Percentiles rank a stretch among this genome's conserved stretches.
Conservation (phyloP, 805 yeast species). For the Kodamaea neixiangensis region DNA sequence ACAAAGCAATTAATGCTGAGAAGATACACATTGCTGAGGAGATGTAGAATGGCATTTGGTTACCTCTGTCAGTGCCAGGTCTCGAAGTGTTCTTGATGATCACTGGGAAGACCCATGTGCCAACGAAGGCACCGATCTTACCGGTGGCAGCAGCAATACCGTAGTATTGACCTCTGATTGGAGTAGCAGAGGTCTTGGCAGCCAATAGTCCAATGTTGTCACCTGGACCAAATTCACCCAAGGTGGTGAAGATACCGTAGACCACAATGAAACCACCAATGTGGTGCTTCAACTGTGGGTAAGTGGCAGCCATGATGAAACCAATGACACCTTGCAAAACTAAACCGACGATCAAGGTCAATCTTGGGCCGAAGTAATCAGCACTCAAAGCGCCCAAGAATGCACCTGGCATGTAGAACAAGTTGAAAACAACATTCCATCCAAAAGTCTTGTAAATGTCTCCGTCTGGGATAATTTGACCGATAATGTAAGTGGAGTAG, state of each 20-base stretch:
- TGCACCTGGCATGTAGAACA: constrained; percentile 89
- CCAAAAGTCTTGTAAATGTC: constrained; percentile 76
- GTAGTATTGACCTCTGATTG: constrained; percentile 86
- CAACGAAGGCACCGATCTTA: constrained; percentile 88
- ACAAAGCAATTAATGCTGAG: constrained; percentile 65
- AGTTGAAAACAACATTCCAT: constrained; percentile 86
- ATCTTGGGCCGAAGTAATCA: constrained; percentile 85
- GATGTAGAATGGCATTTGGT: constrained; percentile 77
- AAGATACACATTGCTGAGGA: constrained; percentile 74
- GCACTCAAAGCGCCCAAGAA: constrained; percentile 76
- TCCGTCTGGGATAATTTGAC: constrained; percentile 54
- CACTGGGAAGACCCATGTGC: constrained; percentile 83
- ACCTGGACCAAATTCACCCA: constrained; percentile 95
- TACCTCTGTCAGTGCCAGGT: constrained; percentile 50
- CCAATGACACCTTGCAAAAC: constrained; percentile 75
- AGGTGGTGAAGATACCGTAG: constrained; percentile 80
- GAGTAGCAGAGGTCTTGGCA: constrained; percentile 79
- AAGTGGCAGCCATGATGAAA: constrained; percentile 74
- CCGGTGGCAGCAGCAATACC: constrained; percentile 91
- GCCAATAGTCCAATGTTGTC: constrained; percentile 86
- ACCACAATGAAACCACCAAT: constrained; percentile 80
- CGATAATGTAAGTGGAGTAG: constrained; percentile 74
- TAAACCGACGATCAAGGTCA: constrained; percentile 70
- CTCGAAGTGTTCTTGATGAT: constrained; percentile 64
- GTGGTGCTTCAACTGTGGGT: constrained; percentile 53